Percentiles rank a stretch among this genome's conserved stretches.
These are phyloP conservation scores for Akanthomyces muscarius DNA, from an alignment of 2,329 filamentous ascomycete species.

Conservation along the genomic window DNA sequence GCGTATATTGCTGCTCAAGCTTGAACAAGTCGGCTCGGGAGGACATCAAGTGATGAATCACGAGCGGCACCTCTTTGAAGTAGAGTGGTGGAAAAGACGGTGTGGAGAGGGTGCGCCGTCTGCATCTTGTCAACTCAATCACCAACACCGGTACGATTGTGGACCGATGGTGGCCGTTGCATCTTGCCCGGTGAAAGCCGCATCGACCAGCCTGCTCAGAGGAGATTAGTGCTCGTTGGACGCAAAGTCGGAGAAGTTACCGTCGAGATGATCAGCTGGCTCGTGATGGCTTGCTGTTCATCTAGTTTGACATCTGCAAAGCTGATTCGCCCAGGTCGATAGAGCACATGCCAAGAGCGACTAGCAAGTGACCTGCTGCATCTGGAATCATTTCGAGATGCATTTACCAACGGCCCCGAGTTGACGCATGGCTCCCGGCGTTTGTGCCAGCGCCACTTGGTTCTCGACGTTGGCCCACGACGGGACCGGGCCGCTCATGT, in stretches of 20 bases:
- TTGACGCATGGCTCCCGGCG: not conserved
- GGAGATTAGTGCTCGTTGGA: not conserved
- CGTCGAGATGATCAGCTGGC: not conserved
- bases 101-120: constrained; percentile 13
- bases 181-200: not conserved
- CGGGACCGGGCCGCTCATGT: not conserved
- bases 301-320: not conserved
- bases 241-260: not conserved
- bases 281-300: not conserved
- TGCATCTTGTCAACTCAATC: constrained; percentile 8
- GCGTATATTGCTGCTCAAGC: not conserved
- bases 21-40: not conserved
- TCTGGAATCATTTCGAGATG: not conserved
- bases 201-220: not conserved
- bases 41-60: not conserved
- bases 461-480: not conserved
- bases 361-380: not conserved
- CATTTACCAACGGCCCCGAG: not conserved
- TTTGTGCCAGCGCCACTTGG: not conserved
- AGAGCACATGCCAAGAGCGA: not conserved
- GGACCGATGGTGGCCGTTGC: not conserved
- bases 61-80: no score
- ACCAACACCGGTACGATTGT: constrained; percentile 8
- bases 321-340: not conserved
- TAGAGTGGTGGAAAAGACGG: not conserved